Percentiles rank a stretch among this genome's conserved stretches.
These are phyloP conservation scores for Pseudomonodictys pantanalensis DNA, from an alignment of 495 filamentous ascomycete species.

Conservation along the genomic window DNA sequence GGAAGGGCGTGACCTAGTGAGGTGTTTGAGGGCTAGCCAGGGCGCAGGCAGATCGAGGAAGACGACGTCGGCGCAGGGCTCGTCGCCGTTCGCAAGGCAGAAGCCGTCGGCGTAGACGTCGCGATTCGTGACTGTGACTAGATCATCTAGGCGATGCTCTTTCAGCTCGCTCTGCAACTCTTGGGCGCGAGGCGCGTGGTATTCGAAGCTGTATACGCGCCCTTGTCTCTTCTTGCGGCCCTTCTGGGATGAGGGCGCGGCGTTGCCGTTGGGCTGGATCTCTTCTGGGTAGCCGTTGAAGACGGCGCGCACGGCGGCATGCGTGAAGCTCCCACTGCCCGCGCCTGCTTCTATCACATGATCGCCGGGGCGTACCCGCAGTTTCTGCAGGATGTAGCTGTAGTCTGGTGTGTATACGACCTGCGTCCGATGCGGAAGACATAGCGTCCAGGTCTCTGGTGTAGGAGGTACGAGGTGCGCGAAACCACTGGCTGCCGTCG, in stretches of 20 bases:
- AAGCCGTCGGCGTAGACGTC: conserved; percentile 93
- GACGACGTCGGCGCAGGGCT: conserved; percentile 68
- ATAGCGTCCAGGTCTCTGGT: conserved; percentile 87
- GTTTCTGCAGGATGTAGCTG: conserved; percentile 86
- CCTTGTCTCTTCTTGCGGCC: conserved; percentile 51
- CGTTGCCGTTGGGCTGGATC: not conserved
- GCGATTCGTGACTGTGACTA: conserved; percentile 82
- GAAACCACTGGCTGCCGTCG: conserved; percentile 75
- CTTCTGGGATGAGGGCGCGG: conserved; percentile 31
- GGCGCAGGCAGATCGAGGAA: conserved; percentile 94
- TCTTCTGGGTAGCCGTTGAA: conserved; percentile 71
- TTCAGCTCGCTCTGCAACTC: conserved; percentile 71
- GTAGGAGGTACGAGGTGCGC: conserved; percentile 87
- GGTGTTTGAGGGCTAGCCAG: conserved; percentile 82
- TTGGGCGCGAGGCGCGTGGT: conserved; percentile 71
- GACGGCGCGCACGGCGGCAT: conserved; percentile 81
- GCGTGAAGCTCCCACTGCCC: conserved; percentile 92
- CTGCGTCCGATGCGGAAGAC: conserved; percentile 89
- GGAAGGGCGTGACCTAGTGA: conserved; percentile 57
- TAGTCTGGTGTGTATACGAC: conserved; percentile 98
- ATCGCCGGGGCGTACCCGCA: conserved; percentile 76
- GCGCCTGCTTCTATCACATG: conserved; percentile 89
- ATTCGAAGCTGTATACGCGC: conserved; percentile 91
- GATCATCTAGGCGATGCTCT: conserved; percentile 65
- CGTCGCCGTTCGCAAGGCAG: conserved; percentile 36